phyloP scores from a whole-genome alignment of 2,329 filamentous ascomycete genomes.

The Blastomyces parvus region DNA sequence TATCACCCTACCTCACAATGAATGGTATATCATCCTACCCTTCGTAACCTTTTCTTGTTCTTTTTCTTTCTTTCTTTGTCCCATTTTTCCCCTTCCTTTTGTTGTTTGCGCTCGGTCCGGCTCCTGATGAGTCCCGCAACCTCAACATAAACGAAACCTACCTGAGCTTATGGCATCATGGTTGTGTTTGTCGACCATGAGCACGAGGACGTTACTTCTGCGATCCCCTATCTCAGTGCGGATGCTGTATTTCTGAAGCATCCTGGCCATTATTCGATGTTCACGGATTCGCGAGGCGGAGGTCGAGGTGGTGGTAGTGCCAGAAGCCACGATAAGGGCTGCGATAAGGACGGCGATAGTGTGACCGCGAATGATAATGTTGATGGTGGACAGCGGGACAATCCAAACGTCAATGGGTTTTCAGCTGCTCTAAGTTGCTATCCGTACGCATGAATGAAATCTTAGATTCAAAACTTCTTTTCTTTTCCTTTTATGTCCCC shows the following conservation, averaged over 20 bases:
- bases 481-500: background rate
- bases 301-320: background rate
- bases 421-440: conserved; percentile 40
- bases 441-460: conserved; percentile 31
- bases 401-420: conserved; percentile 28
- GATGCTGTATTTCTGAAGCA: conserved; percentile 12
- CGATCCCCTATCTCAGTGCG: conserved; percentile 16
- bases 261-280: background rate
- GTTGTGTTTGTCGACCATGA: conserved; percentile 42
- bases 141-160: too few relatives aligned
- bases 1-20: background rate
- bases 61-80: background rate
- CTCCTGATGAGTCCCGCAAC: background rate
- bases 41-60: background rate
- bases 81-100: background rate
- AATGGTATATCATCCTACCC: background rate
- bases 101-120: background rate
- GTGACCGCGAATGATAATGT: background rate
- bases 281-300: conserved; percentile 6
- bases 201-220: conserved; percentile 25
- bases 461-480: conserved; percentile 11
- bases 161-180: conserved; percentile 29
- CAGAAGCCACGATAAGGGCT: background rate
- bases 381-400: conserved; percentile 11
- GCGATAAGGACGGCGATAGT: background rate